These are phyloP conservation scores for Vicia villosa DNA, from an alignment of 306 rosid genomes.

Conservation along the genomic window DNA sequence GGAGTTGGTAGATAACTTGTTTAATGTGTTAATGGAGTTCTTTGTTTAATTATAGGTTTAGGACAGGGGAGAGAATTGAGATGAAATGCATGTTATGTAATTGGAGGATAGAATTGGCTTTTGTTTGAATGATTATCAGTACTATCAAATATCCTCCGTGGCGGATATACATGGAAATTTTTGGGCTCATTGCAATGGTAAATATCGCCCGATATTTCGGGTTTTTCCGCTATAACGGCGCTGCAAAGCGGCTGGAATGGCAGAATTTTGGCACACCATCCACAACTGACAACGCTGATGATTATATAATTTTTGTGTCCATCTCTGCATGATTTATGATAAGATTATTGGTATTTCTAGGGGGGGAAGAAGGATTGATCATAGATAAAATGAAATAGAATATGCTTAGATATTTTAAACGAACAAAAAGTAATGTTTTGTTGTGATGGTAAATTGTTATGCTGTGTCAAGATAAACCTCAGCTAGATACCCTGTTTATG, in stretches of 20 bases:
- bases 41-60: conserved; percentile 13
- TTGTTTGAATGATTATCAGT: not conserved
- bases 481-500: conserved; percentile 14
- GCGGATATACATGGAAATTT: no score
- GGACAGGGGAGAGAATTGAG: not conserved
- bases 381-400: not conserved
- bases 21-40: not conserved
- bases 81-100: not conserved
- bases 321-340: not conserved
- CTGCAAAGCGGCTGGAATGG: no score
- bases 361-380: not conserved
- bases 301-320: no score
- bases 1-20: not conserved
- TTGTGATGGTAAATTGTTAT: conserved; percentile 19
- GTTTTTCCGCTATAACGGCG: no score
- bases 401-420: not conserved
- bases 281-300: no score
- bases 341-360: conserved; percentile 11
- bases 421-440: conserved; percentile 14
- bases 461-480: not conserved
- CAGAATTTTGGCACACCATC: no score
- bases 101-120: conserved; percentile 10
- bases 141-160: no score
- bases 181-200: no score
- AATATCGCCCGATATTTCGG: no score